Evolutionary conservation across 352 stramenopile species (phyloP), one percentile per base, ranked within the genome.

Genomic region (Phytopythium ostracodes): DNA sequence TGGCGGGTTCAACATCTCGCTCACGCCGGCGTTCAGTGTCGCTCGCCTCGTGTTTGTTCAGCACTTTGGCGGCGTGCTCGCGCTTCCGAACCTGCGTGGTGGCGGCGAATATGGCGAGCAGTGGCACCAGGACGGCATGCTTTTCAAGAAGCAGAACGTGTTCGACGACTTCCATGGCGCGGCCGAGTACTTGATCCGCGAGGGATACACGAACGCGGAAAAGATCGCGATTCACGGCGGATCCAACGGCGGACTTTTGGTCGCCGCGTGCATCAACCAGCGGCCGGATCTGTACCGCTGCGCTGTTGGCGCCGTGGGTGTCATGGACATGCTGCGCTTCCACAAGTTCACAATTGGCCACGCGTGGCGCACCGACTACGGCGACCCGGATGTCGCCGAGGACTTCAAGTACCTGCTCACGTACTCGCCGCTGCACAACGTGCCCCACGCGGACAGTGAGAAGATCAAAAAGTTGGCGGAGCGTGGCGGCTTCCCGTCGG

Each of bases 121-220:
- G 46, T 98, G 92, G 91, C 89, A 96, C 75, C 88, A 97, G 64
- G 91, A 94, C 49, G 95, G 91, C 17, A 91, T 98, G 68, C 85
- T 98, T 47, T 84, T 88, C 63, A 98, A 98, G 69, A 90, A 97
- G 62, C 88, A 98, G 62, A 96, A 96, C 68, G 86, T 92, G 12
- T 99, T 98, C 64, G 94, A 99, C 56, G 96, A 99, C 66, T 98
- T 98, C 71, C 92, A 97, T 60, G 87, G 87, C n/a, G 92, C 97
- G 49, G 94, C 81, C 35, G 84, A 98, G 68, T 91, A 98, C 71
- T 70, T 99, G 11, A 94, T 98, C 64, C 69, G 82, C 40, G 74
- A 87, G 51, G 81, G 80, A 9, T 91, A 98, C 67, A 98, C 92
- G 29, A 96, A 88, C 33, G 64, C 91, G 18, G 77, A 81, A 33